Evolutionary conservation across 768 basidiomycete species (phyloP).

Genomic region (Myochromella boudieri): DNA sequence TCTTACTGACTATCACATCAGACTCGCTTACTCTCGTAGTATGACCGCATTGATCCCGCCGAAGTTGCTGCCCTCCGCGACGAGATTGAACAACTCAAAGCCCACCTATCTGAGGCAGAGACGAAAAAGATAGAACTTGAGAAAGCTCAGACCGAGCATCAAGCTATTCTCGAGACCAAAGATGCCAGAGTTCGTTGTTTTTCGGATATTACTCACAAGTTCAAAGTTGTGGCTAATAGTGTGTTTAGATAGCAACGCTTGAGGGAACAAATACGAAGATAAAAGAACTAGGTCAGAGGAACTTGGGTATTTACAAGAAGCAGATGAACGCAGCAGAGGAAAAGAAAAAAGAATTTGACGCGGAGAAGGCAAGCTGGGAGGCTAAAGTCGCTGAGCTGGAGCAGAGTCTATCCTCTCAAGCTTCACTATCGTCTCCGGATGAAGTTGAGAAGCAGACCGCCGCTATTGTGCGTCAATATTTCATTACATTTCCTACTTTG

Average conservation of each 20-base stretch:
- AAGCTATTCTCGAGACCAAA: conserved; percentile 26
- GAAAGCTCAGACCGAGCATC: conserved; percentile 26
- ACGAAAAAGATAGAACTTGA: conserved; percentile 19
- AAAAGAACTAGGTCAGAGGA: conserved; percentile 29
- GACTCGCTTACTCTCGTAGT: conserved; percentile 38
- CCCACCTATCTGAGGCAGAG: conserved; percentile 35
- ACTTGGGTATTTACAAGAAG: conserved; percentile 27
- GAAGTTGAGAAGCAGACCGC: conserved; percentile 33
- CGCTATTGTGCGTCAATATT: conserved; percentile 30
- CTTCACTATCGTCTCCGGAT: conserved; percentile 21
- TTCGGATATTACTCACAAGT: too few species aligned
- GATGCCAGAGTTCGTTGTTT: conserved; percentile 32
- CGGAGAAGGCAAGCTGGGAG: conserved; percentile 39
- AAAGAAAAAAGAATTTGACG: conserved; percentile 31
- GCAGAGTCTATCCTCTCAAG: conserved; percentile 32
- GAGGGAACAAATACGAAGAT: conserved; percentile 42
- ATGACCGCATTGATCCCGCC: conserved; percentile 85
- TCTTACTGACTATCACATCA: conserved; percentile 2
- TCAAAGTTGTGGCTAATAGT: conserved; percentile 7
- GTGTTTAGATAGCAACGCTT: conserved; percentile 37
- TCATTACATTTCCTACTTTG: background rate
- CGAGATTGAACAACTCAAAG: conserved; percentile 57
- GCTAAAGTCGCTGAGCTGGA: conserved; percentile 38
- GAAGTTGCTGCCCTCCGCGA: conserved; percentile 80
- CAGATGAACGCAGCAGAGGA: conserved; percentile 35